These are phyloP conservation scores for Chytriomyces sp. DNA, from an alignment of 192 early-diverging fungal species.

Conservation along the genomic window DNA sequence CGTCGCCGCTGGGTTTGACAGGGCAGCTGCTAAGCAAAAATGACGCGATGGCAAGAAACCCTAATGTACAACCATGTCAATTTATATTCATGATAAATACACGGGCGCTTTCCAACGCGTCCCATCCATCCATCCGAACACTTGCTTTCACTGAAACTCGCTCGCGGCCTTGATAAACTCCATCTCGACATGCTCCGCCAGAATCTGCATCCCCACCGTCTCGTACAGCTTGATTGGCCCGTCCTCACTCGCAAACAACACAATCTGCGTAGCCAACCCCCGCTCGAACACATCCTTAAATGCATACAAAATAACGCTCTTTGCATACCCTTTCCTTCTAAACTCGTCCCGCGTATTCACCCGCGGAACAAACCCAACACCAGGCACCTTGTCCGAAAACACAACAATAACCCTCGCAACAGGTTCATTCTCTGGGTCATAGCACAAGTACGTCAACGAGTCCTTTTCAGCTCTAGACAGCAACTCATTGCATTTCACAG, in stretches of 20 bases:
- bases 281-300: constrained; percentile 7
- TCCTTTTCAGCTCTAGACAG: background rate
- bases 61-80: background rate
- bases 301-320: background rate
- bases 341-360: constrained; percentile 5
- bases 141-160: background rate
- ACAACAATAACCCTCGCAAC: background rate
- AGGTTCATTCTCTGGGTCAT: background rate
- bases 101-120: background rate
- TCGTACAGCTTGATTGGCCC: constrained; percentile 7
- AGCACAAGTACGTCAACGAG: background rate
- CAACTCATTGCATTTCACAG: constrained; percentile 1
- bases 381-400: background rate
- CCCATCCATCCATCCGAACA: background rate
- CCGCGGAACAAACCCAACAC: background rate
- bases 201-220: background rate
- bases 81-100: background rate
- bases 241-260: constrained; percentile 15
- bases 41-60: background rate
- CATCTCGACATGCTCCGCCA: background rate
- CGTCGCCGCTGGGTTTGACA: too few species aligned
- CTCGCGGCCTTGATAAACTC: background rate
- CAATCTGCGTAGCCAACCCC: background rate
- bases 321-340: background rate
- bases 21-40: background rate